Base-by-base conservation (phyloP, 2,329 filamentous ascomycete species). In the Ambrosiella beaveri region DNA sequence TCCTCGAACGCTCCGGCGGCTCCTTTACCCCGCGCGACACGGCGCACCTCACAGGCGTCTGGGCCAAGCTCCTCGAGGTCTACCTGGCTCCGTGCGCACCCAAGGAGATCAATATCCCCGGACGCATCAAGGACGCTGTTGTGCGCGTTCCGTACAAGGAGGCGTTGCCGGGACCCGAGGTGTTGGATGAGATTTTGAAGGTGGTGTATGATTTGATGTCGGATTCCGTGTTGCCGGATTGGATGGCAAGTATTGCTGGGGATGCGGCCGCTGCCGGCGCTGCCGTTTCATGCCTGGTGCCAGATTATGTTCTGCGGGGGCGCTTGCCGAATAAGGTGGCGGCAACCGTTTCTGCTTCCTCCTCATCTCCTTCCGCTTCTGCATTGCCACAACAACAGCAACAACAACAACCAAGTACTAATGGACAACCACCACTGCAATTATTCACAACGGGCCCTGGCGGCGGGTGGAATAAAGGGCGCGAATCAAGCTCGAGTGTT, bases 131-230 rank as follows among this genome's bases (percentile, higher is more conserved):
- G 40, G 88, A 97, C 67, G 41, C 51, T 5, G 51, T 61, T 3
- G 40, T 57, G 17, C 41, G 13, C 35, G 40, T 57, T 4, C 35
- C 53, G 13, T 54, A 40, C 17, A n/a, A 37, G 7, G 69, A 73
- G 0, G 72, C 75, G 0, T 88, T 91, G 6, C 85, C 84, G 4
- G 73, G 81, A 60, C 90, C 93, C 1, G 80, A 84, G 45, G 80
- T 82, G 57, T 75, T 98, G 13, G 85, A 94, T 61, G 79, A 86
- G 55, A 89, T 93, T 17, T 86, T 95, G 27, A 79, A 80, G 62
- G 94, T 95, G 61, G 87, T 96, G 45, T 90, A 91, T 68, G 93
- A 97, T 64, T 75, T 98, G 58, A 97, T 98, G 90, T 94, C 95
- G 65, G 93, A 97, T 68, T 96, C 90, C 2, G 87, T 97, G 76